Evolutionary conservation across 495 filamentous ascomycete genomes (phyloP), one percentile per base, ranked within the genome.

Genomic region (Aspergillus sclerotiicarbonarius): DNA sequence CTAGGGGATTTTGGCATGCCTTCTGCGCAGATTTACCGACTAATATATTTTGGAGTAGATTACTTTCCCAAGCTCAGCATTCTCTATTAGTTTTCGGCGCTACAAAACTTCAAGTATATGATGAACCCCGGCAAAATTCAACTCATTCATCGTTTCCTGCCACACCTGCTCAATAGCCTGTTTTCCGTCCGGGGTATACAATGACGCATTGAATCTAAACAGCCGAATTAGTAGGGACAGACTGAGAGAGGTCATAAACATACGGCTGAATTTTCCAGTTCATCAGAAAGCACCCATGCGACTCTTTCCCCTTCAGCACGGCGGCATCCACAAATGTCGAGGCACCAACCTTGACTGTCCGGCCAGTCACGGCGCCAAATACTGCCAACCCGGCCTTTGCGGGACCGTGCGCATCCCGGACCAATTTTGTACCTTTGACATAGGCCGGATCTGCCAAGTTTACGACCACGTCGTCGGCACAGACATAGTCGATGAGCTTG

Each of bases 401-500:
- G 0, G 63, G 44, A 13, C 61, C 55, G 4, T 46, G 59, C 0
- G 53, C 56, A 6, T 76, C 71, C 16, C 72, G 71, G 10, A 56
- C 54, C 4, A 82, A 61, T 6, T 70, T 56, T 2, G 77, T 81
- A 21, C 76, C 78, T 45, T 72, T 74, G 10, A 64, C 67, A 47
- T 68, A 70, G n/a, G 73, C 80, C 0, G 78, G 78, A 32, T 80
- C 73, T 0, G 74, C 76, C 1, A 78, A 44, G 61, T 82, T 82
- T 15, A 83, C 63, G 18, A 81, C 64, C 0, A 80, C 74, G 29
- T 81, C 77, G 32, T 78, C 64, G 18, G 32, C 70, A 3, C 61
- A 68, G 12, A 81, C 73, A 53, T 70, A 69, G 10, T 80, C 69
- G 29, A 69, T 63, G 1, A 80, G 67, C 21, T 76, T 76, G 53